phyloP scores from a whole-genome alignment of 2,329 filamentous ascomycete species.

The Rachicladosporium sp. region DNA sequence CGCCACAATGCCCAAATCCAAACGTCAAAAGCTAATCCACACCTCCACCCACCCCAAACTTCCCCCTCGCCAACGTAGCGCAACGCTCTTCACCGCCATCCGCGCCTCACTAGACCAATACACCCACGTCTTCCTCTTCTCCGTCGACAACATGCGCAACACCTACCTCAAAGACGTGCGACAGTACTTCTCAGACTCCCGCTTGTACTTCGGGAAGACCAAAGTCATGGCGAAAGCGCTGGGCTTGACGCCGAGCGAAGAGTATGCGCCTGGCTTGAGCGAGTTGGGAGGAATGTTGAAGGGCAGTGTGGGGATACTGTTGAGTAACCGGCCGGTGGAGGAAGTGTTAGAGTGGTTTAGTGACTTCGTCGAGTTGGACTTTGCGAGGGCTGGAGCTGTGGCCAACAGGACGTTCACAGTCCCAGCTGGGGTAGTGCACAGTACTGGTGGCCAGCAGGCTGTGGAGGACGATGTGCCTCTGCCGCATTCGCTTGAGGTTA shows the following conservation, averaged over 20 bases:
- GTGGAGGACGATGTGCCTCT: conserved; percentile 74
- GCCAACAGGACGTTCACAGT: conserved; percentile 67
- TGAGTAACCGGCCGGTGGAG: conserved; percentile 63
- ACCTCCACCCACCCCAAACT: conserved; percentile 89
- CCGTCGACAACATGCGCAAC: conserved; percentile 96
- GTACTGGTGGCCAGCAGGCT: conserved; percentile 64
- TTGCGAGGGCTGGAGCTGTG: conserved; percentile 71
- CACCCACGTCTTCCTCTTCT: conserved; percentile 85
- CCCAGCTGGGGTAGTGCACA: conserved; percentile 71
- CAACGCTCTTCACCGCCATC: conserved; percentile 77
- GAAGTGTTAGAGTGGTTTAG: conserved; percentile 63
- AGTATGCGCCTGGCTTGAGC: conserved; percentile 67
- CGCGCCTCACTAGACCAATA: conserved; percentile 75
- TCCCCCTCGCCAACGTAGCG: conserved; percentile 68
- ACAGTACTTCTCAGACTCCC: conserved; percentile 69
- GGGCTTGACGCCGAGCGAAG: conserved; percentile 57
- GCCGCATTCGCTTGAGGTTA: conserved; percentile 80
- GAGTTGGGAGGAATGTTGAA: conserved; percentile 55
- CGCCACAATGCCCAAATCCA: conserved; percentile 81
- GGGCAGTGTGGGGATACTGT: conserved; percentile 80
- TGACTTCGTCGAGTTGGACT: conserved; percentile 65
- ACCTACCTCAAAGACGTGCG: conserved; percentile 87
- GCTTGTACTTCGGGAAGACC: conserved; percentile 97
- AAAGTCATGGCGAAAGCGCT: conserved; percentile 97
- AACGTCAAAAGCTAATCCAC: conserved; percentile 79